A percentile compares a stretch with the other conserved stretches of the same genome.
These are phyloP conservation scores for Obba rivulosa DNA, from an alignment of 768 basidiomycete species.

Conservation along the genomic window DNA sequence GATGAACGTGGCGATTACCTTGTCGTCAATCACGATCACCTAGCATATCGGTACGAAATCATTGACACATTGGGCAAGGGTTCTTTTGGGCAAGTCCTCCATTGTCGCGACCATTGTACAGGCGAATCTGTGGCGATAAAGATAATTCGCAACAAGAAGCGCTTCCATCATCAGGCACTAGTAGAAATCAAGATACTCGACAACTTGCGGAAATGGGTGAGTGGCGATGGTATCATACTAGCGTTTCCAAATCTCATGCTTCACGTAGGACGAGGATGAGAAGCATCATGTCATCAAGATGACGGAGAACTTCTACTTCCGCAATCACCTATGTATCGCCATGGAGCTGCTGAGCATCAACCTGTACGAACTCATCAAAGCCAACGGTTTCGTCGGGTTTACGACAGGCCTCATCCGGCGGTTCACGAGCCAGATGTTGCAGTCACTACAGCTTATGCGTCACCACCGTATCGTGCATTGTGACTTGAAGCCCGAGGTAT, in stretches of 20 bases:
- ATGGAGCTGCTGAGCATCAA: conserved; percentile 98
- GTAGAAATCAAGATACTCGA: conserved; percentile 99
- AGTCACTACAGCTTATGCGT: conserved; percentile 88
- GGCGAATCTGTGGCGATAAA: conserved; percentile 98
- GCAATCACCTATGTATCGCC: conserved; percentile 95
- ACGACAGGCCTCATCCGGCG: conserved; percentile 91
- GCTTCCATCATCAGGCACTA: conserved; percentile 96
- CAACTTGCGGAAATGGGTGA: conserved; percentile 94
- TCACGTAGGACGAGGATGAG: conserved; percentile 82
- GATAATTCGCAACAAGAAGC: conserved; percentile 98
- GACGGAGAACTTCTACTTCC: conserved; percentile 98
- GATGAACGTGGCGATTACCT: conserved; percentile 98
- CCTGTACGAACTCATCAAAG: conserved; percentile 97
- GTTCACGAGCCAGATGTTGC: conserved; percentile 93
- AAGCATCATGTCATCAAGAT: conserved; percentile 97
- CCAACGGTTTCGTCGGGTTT: conserved; percentile 98
- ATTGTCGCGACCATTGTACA: conserved; percentile 92
- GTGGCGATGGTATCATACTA: conserved; percentile 21
- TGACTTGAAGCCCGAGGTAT: conserved; percentile 95
- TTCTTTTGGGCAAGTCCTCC: conserved; percentile 95
- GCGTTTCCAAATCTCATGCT: neutral
- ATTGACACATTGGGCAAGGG: conserved; percentile 93
- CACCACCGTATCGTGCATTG: conserved; percentile 98
- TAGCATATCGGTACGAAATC: conserved; percentile 95
- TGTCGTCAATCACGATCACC: conserved; percentile 85